These are phyloP conservation scores for Phragmites australis DNA, from an alignment of 176 grass and related monocot genomes.

Conservation along the genomic window DNA sequence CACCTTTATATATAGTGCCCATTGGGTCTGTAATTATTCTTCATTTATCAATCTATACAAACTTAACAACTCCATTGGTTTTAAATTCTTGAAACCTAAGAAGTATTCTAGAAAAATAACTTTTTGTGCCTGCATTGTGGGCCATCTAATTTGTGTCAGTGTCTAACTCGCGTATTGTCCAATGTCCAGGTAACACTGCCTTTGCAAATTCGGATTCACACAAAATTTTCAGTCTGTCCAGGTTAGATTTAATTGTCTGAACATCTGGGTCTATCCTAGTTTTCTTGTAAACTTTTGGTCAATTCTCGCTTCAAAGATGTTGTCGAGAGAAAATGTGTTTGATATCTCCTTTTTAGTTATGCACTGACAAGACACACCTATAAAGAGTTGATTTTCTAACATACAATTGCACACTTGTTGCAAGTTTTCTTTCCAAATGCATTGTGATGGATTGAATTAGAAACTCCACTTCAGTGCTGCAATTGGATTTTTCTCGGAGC, in stretches of 20 bases:
- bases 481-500: background rate
- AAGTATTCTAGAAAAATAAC: conserved; percentile 5
- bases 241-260: conserved; percentile 36
- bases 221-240: conserved; percentile 29
- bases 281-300: background rate
- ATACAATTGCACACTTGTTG: background rate
- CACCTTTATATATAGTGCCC: too few relatives aligned
- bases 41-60: too few relatives aligned
- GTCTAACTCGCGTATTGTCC: conserved; percentile 32
- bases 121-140: background rate
- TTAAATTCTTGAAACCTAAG: conserved; percentile 8
- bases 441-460: background rate
- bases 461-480: background rate
- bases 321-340: background rate
- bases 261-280: conserved; percentile 14
- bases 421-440: conserved; percentile 21
- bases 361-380: conserved; percentile 1
- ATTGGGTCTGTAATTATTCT: too few relatives aligned
- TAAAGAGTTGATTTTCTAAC: conserved; percentile 18
- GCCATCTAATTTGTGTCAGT: background rate
- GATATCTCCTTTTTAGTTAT: background rate
- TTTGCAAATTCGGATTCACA: conserved; percentile 50
- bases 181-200: conserved; percentile 47
- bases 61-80: too few relatives aligned
- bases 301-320: conserved; percentile 13